phyloP scores from a whole-genome alignment of 805 yeast genomes.

The Wickerhamiella qilinensis region DNA sequence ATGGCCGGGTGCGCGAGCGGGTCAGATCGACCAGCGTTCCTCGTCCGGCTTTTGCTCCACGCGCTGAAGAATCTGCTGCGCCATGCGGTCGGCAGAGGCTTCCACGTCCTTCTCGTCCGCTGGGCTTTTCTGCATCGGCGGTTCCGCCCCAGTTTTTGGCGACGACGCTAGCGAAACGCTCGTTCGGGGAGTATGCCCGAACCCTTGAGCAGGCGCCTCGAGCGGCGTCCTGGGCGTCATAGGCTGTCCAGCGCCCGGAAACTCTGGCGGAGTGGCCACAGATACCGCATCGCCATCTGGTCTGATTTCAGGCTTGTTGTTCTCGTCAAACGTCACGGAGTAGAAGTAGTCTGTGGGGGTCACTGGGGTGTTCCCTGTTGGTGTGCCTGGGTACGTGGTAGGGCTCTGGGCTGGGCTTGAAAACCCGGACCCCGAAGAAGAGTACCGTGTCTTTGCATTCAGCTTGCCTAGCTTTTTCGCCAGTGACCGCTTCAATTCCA shows the following conservation, averaged over 20 bases:
- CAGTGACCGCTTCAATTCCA: neutral
- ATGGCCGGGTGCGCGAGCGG: too few relatives aligned
- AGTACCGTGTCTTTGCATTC: neutral
- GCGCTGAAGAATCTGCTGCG: slow-evolving; percentile 20
- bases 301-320: too few relatives aligned
- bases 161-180: too few relatives aligned
- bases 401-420: neutral
- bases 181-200: too few relatives aligned
- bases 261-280: too few relatives aligned
- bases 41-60: slow-evolving; percentile 7
- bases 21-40: neutral
- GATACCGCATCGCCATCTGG: too few relatives aligned
- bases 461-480: neutral
- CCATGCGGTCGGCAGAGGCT: slow-evolving; percentile 21
- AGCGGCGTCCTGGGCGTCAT: too few relatives aligned
- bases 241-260: too few relatives aligned
- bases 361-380: neutral
- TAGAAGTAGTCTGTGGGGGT: slow-evolving; percentile 1
- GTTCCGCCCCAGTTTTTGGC: too few relatives aligned
- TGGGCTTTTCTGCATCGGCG: too few relatives aligned
- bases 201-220: too few relatives aligned
- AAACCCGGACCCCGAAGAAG: neutral
- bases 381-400: neutral
- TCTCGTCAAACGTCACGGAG: slow-evolving; percentile 2
- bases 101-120: slow-evolving; percentile 10